Evolutionary conservation across 2,329 filamentous ascomycete genomes (phyloP), one percentile per base, ranked within the genome.

Genomic region (Ceratocystis eucalypticola): DNA sequence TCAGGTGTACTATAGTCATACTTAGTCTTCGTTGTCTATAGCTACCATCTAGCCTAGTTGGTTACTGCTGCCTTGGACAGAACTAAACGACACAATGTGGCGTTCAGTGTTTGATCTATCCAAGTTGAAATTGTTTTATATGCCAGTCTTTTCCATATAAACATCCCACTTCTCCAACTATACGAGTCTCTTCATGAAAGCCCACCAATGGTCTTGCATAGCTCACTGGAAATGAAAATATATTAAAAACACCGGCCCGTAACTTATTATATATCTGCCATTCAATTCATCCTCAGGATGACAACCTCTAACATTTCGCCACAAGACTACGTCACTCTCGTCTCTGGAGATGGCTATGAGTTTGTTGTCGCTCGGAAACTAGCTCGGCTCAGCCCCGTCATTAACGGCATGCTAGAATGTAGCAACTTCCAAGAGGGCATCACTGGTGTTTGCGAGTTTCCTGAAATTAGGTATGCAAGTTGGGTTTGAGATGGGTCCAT

Each of bases 321-420:
- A 71, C 72, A 82, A 75, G 85, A 89, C 72, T 92, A 91, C 75
- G 82, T 92, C 70, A 92, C 89, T 4, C 83, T 93, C 64, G 80
- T 91, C 53, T 91, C 88, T 0, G 82, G 80, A 70, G 89, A 93
- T 75, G 87, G 84, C 71, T 91, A 85, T 74, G 88, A 91, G 77
- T 92, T 89, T 73, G 84, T 89, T 69, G 80, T 92, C 64, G 79
- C 88, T 66, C 84, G 88, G 65, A 86, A 88, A 62, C 86, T 88
- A 2, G 84, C 88, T 68, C 79, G 84, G 72, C 79, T 88, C 72
- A 88, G 87, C 70, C 85, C 85, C 44, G 82, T 86, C 67, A 87
- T 93, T 76, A 88, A 84, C 76, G 82, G 84, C 74, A 91, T 90
- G 83, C 77, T 93, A 68, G 86, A 90, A 71, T 80, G 81, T 71